Evolutionary conservation across 805 yeast species (phyloP).

Genomic region (Zygosaccharomyces pseudorouxii): DNA sequence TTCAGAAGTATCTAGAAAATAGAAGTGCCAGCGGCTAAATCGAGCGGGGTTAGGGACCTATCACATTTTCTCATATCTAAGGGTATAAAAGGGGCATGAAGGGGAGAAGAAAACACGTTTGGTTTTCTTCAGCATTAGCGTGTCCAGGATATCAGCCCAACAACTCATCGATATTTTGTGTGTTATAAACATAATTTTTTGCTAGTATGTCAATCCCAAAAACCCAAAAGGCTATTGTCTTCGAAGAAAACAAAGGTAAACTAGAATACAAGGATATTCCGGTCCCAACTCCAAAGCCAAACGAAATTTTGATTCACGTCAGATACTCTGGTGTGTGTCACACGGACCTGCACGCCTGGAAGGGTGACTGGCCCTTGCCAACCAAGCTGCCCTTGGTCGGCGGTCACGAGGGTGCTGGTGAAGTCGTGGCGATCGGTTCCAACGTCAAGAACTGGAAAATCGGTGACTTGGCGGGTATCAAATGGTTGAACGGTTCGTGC

Average conservation of each 20-base stretch:
- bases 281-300: constrained; percentile 73
- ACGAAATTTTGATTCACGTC: constrained; percentile 74
- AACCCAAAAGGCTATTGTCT: constrained; percentile 67
- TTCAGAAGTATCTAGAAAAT: not conserved
- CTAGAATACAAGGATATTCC: constrained; percentile 67
- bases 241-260: constrained; percentile 61
- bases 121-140: not conserved
- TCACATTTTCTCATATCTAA: not conserved
- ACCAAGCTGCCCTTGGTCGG: constrained; percentile 58
- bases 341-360: constrained; percentile 91
- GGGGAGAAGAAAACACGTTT: too few species aligned
- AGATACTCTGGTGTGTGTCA: constrained; percentile 91
- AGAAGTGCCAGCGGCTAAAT: not conserved
- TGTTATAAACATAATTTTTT: not conserved
- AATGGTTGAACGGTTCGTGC: constrained; percentile 65
- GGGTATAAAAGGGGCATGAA: not conserved
- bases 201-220: constrained; percentile 42
- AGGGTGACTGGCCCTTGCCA: constrained; percentile 86
- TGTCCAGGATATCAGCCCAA: too few species aligned
- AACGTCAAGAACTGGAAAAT: constrained; percentile 54
- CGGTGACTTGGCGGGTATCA: constrained; percentile 62
- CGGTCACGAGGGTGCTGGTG: constrained; percentile 70
- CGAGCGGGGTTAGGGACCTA: not conserved
- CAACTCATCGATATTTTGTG: too few species aligned
- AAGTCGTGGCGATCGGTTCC: constrained; percentile 56